phyloP scores from a whole-genome alignment of 768 basidiomycete species.

The Lactarius hengduanensis region DNA sequence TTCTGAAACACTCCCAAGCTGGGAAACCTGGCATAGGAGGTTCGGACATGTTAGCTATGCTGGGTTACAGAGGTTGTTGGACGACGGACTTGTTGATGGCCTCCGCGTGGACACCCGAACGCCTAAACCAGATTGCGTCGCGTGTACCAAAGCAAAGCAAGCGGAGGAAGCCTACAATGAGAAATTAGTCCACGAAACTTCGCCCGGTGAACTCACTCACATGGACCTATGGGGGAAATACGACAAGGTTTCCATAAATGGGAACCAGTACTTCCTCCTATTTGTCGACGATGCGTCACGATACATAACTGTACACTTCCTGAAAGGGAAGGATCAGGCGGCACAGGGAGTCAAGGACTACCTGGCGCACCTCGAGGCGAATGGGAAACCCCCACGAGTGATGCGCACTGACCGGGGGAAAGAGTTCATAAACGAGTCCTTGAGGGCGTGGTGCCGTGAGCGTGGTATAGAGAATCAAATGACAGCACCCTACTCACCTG shows the following conservation, averaged over 20 bases:
- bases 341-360: neutral
- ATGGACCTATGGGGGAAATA: neutral
- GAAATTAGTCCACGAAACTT: no score
- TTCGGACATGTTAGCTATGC: no score
- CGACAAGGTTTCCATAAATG: neutral
- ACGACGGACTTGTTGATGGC: no score
- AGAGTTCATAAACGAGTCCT: neutral
- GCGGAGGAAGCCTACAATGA: neutral
- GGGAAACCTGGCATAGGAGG: no score
- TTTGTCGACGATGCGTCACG: neutral
- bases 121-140: neutral
- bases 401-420: neutral
- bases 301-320: neutral
- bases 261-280: neutral
- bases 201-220: no score
- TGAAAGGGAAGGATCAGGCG: neutral
- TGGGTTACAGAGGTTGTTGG: no score
- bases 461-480: neutral
- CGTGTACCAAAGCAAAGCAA: neutral
- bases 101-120: no score
- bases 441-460: neutral
- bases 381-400: rapidly evolving
- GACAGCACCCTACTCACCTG: neutral
- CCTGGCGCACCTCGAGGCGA: neutral
- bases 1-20: no score